phyloP scores from a whole-genome alignment of 495 filamentous ascomycete genomes.

The Podospora pseudocomata region DNA sequence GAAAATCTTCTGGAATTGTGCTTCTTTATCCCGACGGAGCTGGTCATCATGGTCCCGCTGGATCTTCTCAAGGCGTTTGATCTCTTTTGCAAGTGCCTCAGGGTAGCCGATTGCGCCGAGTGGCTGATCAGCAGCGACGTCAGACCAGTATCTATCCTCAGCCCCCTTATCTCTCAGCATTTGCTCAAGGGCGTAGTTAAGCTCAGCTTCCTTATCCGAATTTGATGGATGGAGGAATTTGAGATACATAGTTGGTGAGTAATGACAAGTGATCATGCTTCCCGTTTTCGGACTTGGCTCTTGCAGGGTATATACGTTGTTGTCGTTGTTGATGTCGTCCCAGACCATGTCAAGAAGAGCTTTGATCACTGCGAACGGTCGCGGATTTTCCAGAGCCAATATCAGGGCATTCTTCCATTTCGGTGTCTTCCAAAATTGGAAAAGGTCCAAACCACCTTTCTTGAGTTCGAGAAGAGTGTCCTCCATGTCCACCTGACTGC shows the following conservation, averaged over 20 bases:
- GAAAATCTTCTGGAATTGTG: background rate
- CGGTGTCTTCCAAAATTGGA: background rate
- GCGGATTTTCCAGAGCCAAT: background rate
- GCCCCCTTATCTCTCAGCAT: background rate
- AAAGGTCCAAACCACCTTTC: background rate
- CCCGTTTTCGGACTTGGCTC: background rate
- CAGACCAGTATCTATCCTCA: background rate
- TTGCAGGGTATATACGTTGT: background rate
- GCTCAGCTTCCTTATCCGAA: background rate
- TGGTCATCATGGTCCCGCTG: background rate
- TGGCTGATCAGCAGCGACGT: background rate
- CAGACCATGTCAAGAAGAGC: background rate
- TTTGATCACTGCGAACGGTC: background rate
- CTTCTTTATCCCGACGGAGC: background rate
- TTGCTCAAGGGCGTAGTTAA: background rate
- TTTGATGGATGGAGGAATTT: background rate
- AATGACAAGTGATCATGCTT: background rate
- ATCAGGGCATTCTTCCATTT: background rate
- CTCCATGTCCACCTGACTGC: background rate
- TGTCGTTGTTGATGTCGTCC: background rate
- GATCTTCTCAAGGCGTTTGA: background rate
- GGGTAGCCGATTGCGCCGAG: background rate
- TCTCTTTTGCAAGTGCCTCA: background rate
- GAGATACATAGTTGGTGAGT: background rate
- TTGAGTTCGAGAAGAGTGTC: background rate